phyloP scores from a whole-genome alignment of 345 rosid species.

The Dipteronia dyeriana region DNA sequence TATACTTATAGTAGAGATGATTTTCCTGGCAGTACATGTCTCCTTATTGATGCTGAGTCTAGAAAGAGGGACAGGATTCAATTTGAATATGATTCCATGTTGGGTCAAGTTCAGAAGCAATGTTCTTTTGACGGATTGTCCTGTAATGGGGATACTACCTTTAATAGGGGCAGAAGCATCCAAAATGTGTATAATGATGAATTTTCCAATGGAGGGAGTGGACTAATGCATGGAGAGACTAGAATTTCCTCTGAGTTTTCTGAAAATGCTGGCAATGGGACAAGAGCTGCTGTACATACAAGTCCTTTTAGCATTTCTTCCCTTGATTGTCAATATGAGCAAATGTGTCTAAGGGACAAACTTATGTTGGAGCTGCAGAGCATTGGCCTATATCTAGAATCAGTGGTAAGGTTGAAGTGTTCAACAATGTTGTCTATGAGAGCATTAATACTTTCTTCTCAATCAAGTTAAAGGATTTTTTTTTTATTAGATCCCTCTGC shows the following conservation, averaged over 20 bases:
- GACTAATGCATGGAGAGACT: conserved; percentile 21
- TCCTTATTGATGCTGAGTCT: conserved; percentile 25
- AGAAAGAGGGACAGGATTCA: conserved; percentile 32
- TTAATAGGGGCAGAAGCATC: conserved; percentile 15
- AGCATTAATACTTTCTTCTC: neutral
- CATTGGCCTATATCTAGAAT: conserved; percentile 46
- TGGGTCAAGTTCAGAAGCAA: conserved; percentile 32
- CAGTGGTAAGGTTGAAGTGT: conserved; percentile 40
- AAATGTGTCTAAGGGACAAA: conserved; percentile 40
- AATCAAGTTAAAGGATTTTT: conserved; percentile 7
- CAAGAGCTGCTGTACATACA: conserved; percentile 12
- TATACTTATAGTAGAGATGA: conserved; percentile 26
- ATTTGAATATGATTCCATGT: conserved; percentile 28
- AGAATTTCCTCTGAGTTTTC: conserved; percentile 19
- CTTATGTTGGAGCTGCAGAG: conserved; percentile 55
- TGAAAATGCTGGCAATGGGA: conserved; percentile 23
- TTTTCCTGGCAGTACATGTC: conserved; percentile 20
- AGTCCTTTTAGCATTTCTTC: conserved; percentile 24
- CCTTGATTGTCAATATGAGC: conserved; percentile 38
- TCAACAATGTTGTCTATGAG: neutral
- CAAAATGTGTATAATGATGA: conserved; percentile 21
- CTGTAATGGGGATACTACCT: conserved; percentile 31
- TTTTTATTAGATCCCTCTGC: neutral
- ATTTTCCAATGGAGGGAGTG: conserved; percentile 26
- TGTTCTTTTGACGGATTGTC: conserved; percentile 22